Evolutionary conservation across 371 early-diverging fungal genomes (phyloP), one percentile per base, ranked within the genome.

Genomic region (Mortierella sp.): DNA sequence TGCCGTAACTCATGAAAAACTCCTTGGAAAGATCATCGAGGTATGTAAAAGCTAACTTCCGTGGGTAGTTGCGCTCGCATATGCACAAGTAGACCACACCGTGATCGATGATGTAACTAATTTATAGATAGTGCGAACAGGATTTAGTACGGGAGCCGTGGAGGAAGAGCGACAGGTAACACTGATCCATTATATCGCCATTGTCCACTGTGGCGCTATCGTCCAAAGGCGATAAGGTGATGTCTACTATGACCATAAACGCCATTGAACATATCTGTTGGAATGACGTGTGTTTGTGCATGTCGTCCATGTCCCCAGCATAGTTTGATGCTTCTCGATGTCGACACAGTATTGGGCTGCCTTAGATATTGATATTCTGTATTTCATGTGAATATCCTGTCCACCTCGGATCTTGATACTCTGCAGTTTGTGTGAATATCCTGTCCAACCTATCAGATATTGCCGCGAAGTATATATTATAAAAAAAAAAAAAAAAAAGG

Each of bases 11-110:
- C 87, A 92, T 90, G 58, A 92, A 92, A 86, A 98, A 98, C 86
- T 98, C 99, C 62, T 94, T 94, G 72, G 96, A 93, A 24, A 98
- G 86, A 80, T 98, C 99, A 69, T 97, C 97, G 68, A 98, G 88
- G 70, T 96, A 98, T 72, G 92, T 93, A 74, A 98, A 98, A 1
- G 99, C 99, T 32, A 97, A 90, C 78, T 97, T 97, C 69, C 97
- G 94, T 47, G 98, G 98, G 78, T 97, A 98, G n/a, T 92, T 89
- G 70, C 91, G 90, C 68, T 98, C 98, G 83, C 97, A 97, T 67
- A 98, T 94, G 83, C 94, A 92, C 47, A 98, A 90, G 79, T 97
- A 97, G 84, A 96, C 96, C 10, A 97, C 94, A 63, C 96, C 96
- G 72, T 93, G 92, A 80, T 97, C 96, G 64, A 98, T 95, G 65